These are phyloP conservation scores for Kodamaea arcana DNA, from an alignment of 1,139 yeast genomes.

Conservation along the genomic window DNA sequence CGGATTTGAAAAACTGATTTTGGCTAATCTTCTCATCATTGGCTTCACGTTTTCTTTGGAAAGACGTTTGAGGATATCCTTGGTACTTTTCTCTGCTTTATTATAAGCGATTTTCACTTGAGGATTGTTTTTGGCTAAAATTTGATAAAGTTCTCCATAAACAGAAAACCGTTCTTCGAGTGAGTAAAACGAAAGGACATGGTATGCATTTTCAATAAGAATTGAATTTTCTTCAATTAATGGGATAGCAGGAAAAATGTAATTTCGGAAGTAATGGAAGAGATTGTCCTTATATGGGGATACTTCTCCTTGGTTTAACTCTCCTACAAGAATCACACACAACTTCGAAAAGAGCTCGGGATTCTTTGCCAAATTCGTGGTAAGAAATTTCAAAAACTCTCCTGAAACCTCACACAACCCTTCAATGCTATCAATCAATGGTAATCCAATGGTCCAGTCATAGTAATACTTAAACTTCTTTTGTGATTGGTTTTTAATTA, in stretches of 20 bases:
- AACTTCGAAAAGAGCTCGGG: slow-evolving; percentile 52
- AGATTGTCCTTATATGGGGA: slow-evolving; percentile 37
- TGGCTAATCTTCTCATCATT: slow-evolving; percentile 75
- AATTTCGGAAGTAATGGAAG: slow-evolving; percentile 63
- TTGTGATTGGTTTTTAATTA: slow-evolving; percentile 22
- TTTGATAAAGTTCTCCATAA: slow-evolving; percentile 73
- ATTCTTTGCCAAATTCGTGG: slow-evolving; percentile 52
- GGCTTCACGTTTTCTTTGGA: slow-evolving; percentile 80
- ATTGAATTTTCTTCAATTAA: slow-evolving; percentile 58
- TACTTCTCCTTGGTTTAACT: slow-evolving; percentile 22
- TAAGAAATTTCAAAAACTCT: slow-evolving; percentile 51
- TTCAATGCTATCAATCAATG: slow-evolving; percentile 32
- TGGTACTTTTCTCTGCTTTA: slow-evolving; percentile 77
- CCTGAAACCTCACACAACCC: slow-evolving; percentile 46
- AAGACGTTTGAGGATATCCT: slow-evolving; percentile 73
- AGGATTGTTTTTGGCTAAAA: slow-evolving; percentile 55
- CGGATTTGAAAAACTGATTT: slow-evolving; percentile 77
- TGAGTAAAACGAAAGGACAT: slow-evolving; percentile 51
- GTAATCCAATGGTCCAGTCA: slow-evolving; percentile 47
- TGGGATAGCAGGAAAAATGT: slow-evolving; percentile 65
- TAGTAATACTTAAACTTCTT: slow-evolving; percentile 48
- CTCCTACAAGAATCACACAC: slow-evolving; percentile 52
- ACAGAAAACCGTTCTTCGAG: slow-evolving; percentile 67
- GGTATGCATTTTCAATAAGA: slow-evolving; percentile 57
- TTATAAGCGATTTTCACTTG: slow-evolving; percentile 61